Evolutionary conservation across 2,329 filamentous ascomycete genomes (phyloP), one percentile per base, ranked within the genome.

Genomic region (Cercospora nicotianae): DNA sequence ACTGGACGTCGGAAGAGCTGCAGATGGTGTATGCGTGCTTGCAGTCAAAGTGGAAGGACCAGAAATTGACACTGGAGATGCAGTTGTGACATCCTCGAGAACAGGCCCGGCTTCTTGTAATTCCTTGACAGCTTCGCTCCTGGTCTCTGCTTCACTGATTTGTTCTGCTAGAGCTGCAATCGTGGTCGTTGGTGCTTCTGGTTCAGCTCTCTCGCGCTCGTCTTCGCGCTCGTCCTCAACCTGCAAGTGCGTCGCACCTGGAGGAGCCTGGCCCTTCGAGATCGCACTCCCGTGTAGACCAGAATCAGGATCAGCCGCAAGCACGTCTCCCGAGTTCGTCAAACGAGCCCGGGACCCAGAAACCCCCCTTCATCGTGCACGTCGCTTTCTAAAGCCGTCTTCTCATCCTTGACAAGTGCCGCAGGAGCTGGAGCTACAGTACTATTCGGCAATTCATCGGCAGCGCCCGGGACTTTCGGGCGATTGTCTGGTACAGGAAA

Each of bases 111-210:
- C 51, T 13, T 64, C 62, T 8, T 59, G 18, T 5, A 64, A n/a
- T 45, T 64, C 62, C 26, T 45, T 31, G 26, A 64, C 31, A 48
- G 51, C 62, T 33, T 64, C 62, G 23, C 53, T 64, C n/a, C 36
- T 64, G 13, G 48, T 58, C 33, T 64, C 62, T 26, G 23, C 51
- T 45, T 64, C 62, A 23, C 62, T 64, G 33, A 64, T 58, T 2
- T 64, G 62, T 45, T 53, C 62, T 28, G 62, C 62, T 9, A 64
- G 28, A 48, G 62, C 62, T 36, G 62, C 33, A 26, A 64, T 53
- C n/a, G 51, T 36, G 39, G 53, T 30, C 18, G 62, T 39, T 20
- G 62, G 28, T 36, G 3, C 28, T 36, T 59, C 30, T 18, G 10
- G 2, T 18, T 5, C 55, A 28, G 5, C 53, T 58, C n/a, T 30